These are phyloP conservation scores for Actinomortierella wolfii DNA, from an alignment of 371 early-diverging fungal species.

Conservation along the genomic window DNA sequence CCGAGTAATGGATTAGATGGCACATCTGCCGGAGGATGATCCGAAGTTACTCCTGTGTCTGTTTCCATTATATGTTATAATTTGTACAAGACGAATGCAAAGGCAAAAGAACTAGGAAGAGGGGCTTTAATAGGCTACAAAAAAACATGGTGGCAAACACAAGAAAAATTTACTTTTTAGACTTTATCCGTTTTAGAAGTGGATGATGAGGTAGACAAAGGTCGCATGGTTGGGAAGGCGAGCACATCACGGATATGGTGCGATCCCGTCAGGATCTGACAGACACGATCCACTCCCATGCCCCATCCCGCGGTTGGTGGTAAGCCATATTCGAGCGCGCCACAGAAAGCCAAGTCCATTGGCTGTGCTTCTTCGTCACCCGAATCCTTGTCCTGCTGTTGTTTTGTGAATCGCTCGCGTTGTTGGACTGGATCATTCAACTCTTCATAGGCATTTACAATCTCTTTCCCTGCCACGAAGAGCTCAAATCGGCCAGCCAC, in stretches of 20 bases:
- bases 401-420: slow-evolving; percentile 79
- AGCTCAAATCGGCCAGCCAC: slow-evolving; percentile 91
- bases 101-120: too few relatives aligned
- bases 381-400: slow-evolving; percentile 52
- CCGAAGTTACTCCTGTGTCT: too few relatives aligned
- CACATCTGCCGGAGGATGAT: too few relatives aligned
- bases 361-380: slow-evolving; percentile 50
- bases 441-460: slow-evolving; percentile 99
- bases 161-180: too few relatives aligned
- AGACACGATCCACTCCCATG: slow-evolving; percentile 95
- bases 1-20: too few relatives aligned
- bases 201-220: too few relatives aligned
- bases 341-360: slow-evolving; percentile 86
- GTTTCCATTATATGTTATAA: too few relatives aligned
- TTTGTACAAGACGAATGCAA: too few relatives aligned
- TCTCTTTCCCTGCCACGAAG: slow-evolving; percentile 90
- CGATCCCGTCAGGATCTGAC: slow-evolving; percentile 87
- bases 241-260: slow-evolving; percentile 92
- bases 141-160: too few relatives aligned
- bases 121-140: too few relatives aligned
- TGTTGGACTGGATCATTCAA: slow-evolving; percentile 99
- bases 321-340: slow-evolving; percentile 92
- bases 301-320: slow-evolving; percentile 99
- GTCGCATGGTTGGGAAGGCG: slow-evolving; percentile 76
- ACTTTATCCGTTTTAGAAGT: too few relatives aligned